Evolutionary conservation across 768 basidiomycete species (phyloP).

Genomic region (Lactifluus hygrophoroides): DNA sequence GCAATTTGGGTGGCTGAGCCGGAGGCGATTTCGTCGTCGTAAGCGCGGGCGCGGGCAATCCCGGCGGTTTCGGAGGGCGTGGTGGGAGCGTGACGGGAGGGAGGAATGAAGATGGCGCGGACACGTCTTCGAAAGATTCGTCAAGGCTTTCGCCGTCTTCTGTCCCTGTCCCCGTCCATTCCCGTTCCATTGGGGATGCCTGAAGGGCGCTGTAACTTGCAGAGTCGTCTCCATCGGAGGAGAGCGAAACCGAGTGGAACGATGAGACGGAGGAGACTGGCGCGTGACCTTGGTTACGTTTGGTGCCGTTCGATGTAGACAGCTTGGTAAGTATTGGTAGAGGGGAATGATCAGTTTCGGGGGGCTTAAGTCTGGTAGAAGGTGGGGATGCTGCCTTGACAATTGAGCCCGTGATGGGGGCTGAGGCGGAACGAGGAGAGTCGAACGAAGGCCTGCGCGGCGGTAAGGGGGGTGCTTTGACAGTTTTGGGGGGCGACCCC

Average conservation of each 20-base stretch:
- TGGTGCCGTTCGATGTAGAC: conserved; percentile 28
- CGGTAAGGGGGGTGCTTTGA: conserved; percentile 46
- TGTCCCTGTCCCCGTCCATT: conserved; percentile 26
- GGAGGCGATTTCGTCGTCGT: background rate
- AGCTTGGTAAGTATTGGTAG: conserved; percentile 32
- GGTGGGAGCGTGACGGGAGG: conserved; percentile 28
- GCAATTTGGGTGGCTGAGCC: conserved; percentile 15
- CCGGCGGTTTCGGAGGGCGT: conserved; percentile 24
- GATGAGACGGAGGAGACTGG: conserved; percentile 65
- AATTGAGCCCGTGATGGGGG: conserved; percentile 33
- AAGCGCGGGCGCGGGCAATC: conserved; percentile 17
- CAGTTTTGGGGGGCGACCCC: conserved; percentile 32
- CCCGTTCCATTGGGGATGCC: conserved; percentile 38
- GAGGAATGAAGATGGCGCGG: conserved; percentile 35
- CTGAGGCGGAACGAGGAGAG: conserved; percentile 39
- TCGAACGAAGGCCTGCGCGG: conserved; percentile 48
- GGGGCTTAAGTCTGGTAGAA: conserved; percentile 37
- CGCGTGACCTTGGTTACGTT: conserved; percentile 36
- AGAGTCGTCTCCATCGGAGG: conserved; percentile 40
- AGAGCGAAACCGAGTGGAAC: conserved; percentile 72
- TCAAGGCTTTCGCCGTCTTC: conserved; percentile 49
- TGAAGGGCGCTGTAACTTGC: conserved; percentile 10
- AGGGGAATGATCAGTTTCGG: conserved; percentile 40
- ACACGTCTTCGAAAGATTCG: conserved; percentile 63
- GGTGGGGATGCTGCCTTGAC: conserved; percentile 28